phyloP scores from a whole-genome alignment of 2,329 filamentous ascomycete genomes.

The Phialophora chinensis region DNA sequence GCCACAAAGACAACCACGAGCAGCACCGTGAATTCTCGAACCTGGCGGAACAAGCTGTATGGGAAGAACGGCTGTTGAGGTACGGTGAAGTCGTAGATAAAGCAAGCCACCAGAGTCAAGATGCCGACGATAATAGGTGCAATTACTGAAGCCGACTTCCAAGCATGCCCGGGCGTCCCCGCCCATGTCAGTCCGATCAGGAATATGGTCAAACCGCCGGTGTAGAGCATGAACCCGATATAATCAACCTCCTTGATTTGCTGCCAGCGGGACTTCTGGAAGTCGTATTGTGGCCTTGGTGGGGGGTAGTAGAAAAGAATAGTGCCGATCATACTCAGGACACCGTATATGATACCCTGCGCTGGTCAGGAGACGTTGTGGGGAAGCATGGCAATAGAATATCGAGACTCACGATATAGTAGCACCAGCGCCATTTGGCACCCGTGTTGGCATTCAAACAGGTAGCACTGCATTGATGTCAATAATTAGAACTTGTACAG shows the following conservation, averaged over 20 bases:
- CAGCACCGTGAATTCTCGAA: constrained; percentile 42
- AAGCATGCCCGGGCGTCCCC: constrained; percentile 49
- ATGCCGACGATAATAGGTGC: constrained; percentile 48
- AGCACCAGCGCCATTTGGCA: constrained; percentile 57
- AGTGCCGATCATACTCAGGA: constrained; percentile 43
- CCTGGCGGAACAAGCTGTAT: constrained; percentile 51
- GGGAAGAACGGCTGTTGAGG: constrained; percentile 52
- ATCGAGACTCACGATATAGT: constrained; percentile 42
- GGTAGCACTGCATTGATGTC: constrained; percentile 1
- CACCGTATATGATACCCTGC: constrained; percentile 18
- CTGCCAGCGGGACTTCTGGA: constrained; percentile 42
- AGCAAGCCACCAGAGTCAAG: constrained; percentile 45
- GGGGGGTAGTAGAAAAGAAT: constrained; percentile 57
- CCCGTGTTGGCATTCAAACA: constrained; percentile 44
- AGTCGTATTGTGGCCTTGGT: constrained; percentile 52
- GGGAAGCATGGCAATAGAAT: neutral
- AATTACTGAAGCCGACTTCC: constrained; percentile 49
- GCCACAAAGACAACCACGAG: constrained; percentile 50
- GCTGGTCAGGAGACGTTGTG: neutral
- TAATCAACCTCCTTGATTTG: constrained; percentile 55
- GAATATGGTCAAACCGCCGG: constrained; percentile 50
- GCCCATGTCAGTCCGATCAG: constrained; percentile 54
- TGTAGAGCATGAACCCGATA: constrained; percentile 53
- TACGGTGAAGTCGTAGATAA: constrained; percentile 49
- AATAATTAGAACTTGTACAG: neutral